A percentile compares a stretch with the other conserved stretches of the same genome.
phyloP scores from a whole-genome alignment of 179 eudicot species.

The Silene coronaria region DNA sequence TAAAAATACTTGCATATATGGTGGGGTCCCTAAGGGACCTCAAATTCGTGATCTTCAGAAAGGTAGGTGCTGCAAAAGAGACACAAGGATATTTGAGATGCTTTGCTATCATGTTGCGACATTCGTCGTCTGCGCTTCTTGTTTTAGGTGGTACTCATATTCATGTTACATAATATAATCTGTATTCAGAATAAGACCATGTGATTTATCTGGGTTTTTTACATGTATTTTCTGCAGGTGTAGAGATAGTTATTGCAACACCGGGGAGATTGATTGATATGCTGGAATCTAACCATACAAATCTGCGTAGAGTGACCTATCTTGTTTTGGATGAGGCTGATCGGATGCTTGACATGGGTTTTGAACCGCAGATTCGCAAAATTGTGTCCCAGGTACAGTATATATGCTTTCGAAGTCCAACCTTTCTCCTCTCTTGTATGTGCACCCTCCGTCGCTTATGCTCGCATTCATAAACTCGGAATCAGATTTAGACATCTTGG shows the following conservation, averaged over 20 bases:
- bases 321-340: slow-evolving; percentile 97
- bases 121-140: slow-evolving; percentile 43
- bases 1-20: slow-evolving; percentile 91
- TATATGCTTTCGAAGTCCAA: neutral
- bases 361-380: slow-evolving; percentile 98
- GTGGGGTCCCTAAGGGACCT: slow-evolving; percentile 99
- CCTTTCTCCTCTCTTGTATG: neutral
- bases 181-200: slow-evolving; percentile 10
- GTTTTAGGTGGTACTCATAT: slow-evolving; percentile 40
- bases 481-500: neutral
- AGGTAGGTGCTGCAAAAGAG: slow-evolving; percentile 54
- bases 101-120: slow-evolving; percentile 42
- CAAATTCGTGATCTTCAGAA: slow-evolving; percentile 93
- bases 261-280: slow-evolving; percentile 95
- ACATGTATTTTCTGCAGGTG: slow-evolving; percentile 48
- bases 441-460: neutral
- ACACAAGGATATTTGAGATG: slow-evolving; percentile 39
- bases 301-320: slow-evolving; percentile 84
- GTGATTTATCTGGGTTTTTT: slow-evolving; percentile 18
- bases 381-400: slow-evolving; percentile 64
- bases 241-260: slow-evolving; percentile 89
- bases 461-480: neutral
- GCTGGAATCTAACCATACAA: slow-evolving; percentile 81
- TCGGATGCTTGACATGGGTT: slow-evolving; percentile 98
- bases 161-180: neutral